A percentile compares a stretch with the other conserved stretches of the same genome.
Conservation (phyloP, 371 early-diverging fungal genomes). For the Zopfochytrium polystomum region DNA sequence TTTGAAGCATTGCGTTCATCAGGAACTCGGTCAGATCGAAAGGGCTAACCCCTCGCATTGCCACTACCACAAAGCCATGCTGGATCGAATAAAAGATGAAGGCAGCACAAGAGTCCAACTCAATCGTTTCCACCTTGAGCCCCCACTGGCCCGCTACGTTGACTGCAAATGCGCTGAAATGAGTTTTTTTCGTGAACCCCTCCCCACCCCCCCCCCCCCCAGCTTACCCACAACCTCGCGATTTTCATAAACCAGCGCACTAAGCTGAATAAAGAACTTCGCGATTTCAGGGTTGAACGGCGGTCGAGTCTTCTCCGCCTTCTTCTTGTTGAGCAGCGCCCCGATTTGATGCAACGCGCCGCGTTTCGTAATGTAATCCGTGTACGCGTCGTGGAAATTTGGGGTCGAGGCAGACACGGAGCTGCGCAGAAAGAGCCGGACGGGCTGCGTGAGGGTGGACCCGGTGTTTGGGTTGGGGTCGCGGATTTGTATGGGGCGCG, state of each 20-base stretch:
- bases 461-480: neutral
- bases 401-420: conserved; percentile 13
- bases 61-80: conserved; percentile 17
- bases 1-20: conserved; percentile 17
- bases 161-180: too few relatives aligned
- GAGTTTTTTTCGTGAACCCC: too few relatives aligned
- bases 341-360: conserved; percentile 5
- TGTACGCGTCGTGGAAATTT: conserved; percentile 12
- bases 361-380: conserved; percentile 10
- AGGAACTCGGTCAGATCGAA: conserved; percentile 30
- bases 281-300: conserved; percentile 20
- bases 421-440: conserved; percentile 4
- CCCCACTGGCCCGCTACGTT: conserved; percentile 18
- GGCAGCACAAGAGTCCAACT: conserved; percentile 7
- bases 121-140: conserved; percentile 17
- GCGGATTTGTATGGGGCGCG: conserved; percentile 8
- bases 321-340: conserved; percentile 14
- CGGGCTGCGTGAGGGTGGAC: neutral
- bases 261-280: conserved; percentile 23
- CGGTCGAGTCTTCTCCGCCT: conserved; percentile 12
- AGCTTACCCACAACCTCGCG: conserved; percentile 27
- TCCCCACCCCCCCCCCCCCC: neutral
- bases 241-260: conserved; percentile 27
- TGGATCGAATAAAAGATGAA: conserved; percentile 20
- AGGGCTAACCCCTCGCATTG: conserved; percentile 19